Conservation (phyloP, 2,329 filamentous ascomycete genomes). For the Paraphaeosphaeria minitans region DNA sequence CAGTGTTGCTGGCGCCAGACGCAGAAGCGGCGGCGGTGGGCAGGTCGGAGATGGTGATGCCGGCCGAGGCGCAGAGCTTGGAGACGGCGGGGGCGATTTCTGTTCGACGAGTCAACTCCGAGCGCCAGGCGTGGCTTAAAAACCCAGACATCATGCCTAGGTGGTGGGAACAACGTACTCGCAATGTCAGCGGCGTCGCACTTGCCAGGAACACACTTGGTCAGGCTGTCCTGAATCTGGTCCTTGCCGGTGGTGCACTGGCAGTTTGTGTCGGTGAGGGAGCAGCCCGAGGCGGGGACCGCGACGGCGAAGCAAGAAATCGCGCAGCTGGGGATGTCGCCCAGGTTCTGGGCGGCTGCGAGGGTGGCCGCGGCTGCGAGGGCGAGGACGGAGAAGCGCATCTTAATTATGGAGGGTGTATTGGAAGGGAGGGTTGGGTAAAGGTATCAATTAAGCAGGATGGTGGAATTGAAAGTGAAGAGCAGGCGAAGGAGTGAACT, state of each 20-base stretch:
- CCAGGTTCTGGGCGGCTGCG: background rate
- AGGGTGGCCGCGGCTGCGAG: background rate
- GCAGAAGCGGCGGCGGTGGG: conserved; percentile 23
- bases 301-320: conserved; percentile 55
- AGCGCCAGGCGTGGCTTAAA: background rate
- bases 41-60: conserved; percentile 30
- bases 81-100: conserved; percentile 30
- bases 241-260: conserved; percentile 55
- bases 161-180: conserved; percentile 38
- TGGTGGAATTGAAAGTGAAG: background rate
- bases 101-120: conserved; percentile 10
- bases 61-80: conserved; percentile 36
- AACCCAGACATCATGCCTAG: too few relatives aligned
- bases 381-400: conserved; percentile 5
- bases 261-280: conserved; percentile 55
- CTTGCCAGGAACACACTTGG: conserved; percentile 44
- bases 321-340: background rate
- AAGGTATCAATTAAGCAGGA: background rate
- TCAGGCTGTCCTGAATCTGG: conserved; percentile 47
- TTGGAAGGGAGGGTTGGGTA: background rate
- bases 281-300: conserved; percentile 55
- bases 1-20: conserved; percentile 11
- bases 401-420: background rate
- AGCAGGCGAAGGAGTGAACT: background rate
- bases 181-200: conserved; percentile 47